Evolutionary conservation across 768 basidiomycete genomes (phyloP), one percentile per base, ranked within the genome.

Genomic region (Tulasnella calospora): DNA sequence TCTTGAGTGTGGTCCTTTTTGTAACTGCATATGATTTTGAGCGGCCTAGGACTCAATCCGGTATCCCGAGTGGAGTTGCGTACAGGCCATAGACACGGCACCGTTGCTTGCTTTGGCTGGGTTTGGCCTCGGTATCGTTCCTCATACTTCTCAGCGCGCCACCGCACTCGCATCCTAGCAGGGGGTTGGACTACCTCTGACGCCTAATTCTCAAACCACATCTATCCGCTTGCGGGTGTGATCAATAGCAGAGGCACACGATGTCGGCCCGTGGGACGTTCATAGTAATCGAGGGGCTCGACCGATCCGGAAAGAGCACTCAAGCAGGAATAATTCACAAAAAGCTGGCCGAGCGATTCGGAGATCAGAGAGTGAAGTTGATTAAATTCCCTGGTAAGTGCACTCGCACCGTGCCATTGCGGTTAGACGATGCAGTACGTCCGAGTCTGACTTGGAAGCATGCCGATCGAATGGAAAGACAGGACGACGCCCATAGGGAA

Each of bases 221-320:
- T 13, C 2, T 57, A 23, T n/a, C 55, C 2, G 44, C 44, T 15
- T 19, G 13, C 44, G 44, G 13, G 44, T 2, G 3, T 57, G 15
- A 17, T 30, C 21, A 23, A 30, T 30, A 57, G 21, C 55, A 38
- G 8, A 3, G 9, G 30, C 3, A 23, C 12, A 74, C 38, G 38
- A 76, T 76, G 75, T 67, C 77, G n/a, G 38, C 19, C 15, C 88
- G 92, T 21, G 94, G 94, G 0, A 88, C 92, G 9, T 96, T 99
- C 85, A 92, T 98, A 82, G 96, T 95, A 47, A 88, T 98, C 73
- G 96, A 98, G 84, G 98, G 97, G 19, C 90, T 99, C n/a, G 97
- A 99, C 83, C 88, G 93, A 79, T 95, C 94, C 0, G 98, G 98
- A 21, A 99, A 99, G 84, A 93, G 92, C 41, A 99, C 96, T 0